A percentile compares a stretch with the other conserved stretches of the same genome.
These are phyloP conservation scores for maize (Zea mays) DNA, from an alignment of 176 grass and related monocot genomes.

Conservation along the genomic window Zm-B73-REFERENCE-NAM-5.0 NC_050100.1:24429001-24429500, in stretches of 20 bases:
- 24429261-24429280: slow-evolving; percentile 98
- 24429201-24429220: slow-evolving; percentile 24
- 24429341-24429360: slow-evolving; percentile 50
- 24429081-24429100: slow-evolving; percentile 91
- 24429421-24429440: background rate
- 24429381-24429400: slow-evolving; percentile 3
- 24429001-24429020: slow-evolving; percentile 97
- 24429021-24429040: slow-evolving; percentile 91
- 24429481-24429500: no score
- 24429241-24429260: slow-evolving; percentile 95
- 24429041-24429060: slow-evolving; percentile 82
- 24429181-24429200: slow-evolving; percentile 24
- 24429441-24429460: slow-evolving; percentile 23
- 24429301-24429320: slow-evolving; percentile 81
- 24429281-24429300: slow-evolving; percentile 82
- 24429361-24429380: background rate
- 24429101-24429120: slow-evolving; percentile 39
- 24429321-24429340: slow-evolving; percentile 83
- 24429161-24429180: slow-evolving; percentile 31
- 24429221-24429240: slow-evolving; percentile 54
- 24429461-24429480: no score
- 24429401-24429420: background rate
- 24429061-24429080: slow-evolving; percentile 87
- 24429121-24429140: slow-evolving; percentile 23
- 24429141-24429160: slow-evolving; percentile 3